Evolutionary conservation across 345 rosid genomes (phyloP), one percentile per base, ranked within the genome.

Genomic region (Cardamine occulta): DNA sequence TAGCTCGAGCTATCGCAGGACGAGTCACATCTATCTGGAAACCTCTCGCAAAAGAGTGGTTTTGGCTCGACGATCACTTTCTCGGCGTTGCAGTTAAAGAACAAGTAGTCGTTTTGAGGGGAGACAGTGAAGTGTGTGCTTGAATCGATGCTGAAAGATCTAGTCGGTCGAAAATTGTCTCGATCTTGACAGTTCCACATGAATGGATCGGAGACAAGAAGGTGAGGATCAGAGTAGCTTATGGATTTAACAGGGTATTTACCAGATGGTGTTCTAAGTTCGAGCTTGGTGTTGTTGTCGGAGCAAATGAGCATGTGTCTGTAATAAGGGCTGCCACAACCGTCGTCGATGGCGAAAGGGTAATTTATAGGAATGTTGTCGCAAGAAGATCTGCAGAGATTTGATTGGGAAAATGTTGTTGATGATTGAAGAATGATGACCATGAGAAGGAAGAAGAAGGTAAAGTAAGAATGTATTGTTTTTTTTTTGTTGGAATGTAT

Each of bases 141-240:
- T 17, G 96, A 82, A 79, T 95, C 99, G 1, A 92, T 92, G 77
- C 97, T 90, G 21, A 93, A 93, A 15, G 96, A 84, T 53, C 93
- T 83, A 0, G 97, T 89, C 0, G 93, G 86, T 11, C 96, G 88
- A 69, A 88, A 95, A 23, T 85, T 80, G 40, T 73, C 84, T 0
- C 89, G 82, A 62, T 92, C 99, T 57, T 75, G 80, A 32, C 99
- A 95, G 6, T 78, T 85, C 97, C 97, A 95, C 97, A 92, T 92
- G 66, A 81, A 92, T 4, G 92, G 93, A 79, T 92, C 99, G 6
- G 80, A 66, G 34, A 92, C 76, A 15, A 90, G 77, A 54, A 92
- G 63, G 75, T 95, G 97, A 19, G 97, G 96, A 68, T 92, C 97
- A 0, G 90, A 81, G 77, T 92, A 92, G 82, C 88, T 88, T 47